These are phyloP conservation scores for Linnemannia exigua DNA, from an alignment of 192 early-diverging fungal genomes.

Conservation along the genomic window DNA sequence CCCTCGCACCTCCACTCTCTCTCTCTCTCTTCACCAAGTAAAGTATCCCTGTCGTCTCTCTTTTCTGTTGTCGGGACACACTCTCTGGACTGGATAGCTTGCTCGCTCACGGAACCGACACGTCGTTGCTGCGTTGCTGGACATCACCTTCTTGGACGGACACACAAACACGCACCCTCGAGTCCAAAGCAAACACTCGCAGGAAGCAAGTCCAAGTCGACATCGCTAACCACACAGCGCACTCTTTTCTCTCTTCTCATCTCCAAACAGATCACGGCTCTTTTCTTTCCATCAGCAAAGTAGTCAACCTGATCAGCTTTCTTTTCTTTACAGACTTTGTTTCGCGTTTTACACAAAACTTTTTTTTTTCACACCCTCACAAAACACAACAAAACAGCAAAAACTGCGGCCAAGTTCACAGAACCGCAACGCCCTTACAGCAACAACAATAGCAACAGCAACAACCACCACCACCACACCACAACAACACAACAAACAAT, in stretches of 20 bases:
- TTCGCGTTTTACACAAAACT: slow-evolving; percentile 4
- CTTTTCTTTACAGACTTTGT: slow-evolving; percentile 5
- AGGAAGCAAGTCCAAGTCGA: neutral
- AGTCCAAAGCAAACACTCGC: neutral
- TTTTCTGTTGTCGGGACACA: neutral
- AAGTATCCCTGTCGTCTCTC: neutral
- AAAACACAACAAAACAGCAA: neutral
- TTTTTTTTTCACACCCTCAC: neutral
- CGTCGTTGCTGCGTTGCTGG: neutral
- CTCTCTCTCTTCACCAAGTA: neutral
- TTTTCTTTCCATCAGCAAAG: neutral
- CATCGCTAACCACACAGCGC: neutral
- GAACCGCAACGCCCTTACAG: neutral
- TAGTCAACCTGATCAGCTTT: neutral
- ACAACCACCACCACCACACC: too few species aligned
- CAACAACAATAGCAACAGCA: neutral
- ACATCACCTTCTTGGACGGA: neutral
- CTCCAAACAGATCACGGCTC: neutral
- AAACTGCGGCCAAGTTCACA: neutral
- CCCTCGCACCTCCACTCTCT: neutral
- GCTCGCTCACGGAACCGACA: neutral
- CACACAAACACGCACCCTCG: neutral
- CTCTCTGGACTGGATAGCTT: neutral
- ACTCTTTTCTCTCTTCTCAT: neutral
- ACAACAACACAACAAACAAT: neutral